These are phyloP conservation scores for Miscanthus lutarioriparius DNA, from an alignment of 176 grass and related monocot genomes.

Conservation along the genomic window DNA sequence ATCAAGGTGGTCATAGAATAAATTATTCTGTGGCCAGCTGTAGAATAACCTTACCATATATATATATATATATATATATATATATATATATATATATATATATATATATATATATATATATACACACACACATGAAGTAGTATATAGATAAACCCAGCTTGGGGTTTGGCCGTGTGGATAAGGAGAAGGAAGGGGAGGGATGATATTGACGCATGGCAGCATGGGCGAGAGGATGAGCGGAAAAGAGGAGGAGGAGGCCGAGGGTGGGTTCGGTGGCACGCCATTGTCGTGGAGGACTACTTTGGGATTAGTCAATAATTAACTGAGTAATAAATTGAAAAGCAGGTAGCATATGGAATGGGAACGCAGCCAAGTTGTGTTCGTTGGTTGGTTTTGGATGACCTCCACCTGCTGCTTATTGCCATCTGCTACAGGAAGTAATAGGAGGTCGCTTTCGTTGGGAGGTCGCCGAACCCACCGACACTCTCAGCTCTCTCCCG, in stretches of 20 bases:
- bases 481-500: neutral
- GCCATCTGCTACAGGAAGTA: neutral
- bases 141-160: too few relatives aligned
- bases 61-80: too few relatives aligned
- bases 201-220: neutral
- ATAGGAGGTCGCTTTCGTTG: constrained; percentile 4
- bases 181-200: neutral
- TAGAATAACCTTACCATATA: too few relatives aligned
- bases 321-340: neutral
- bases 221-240: neutral
- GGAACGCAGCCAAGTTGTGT: neutral
- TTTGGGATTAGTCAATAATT: constrained; percentile 10
- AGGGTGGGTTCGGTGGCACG: constrained; percentile 32
- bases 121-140: too few relatives aligned
- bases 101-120: too few relatives aligned
- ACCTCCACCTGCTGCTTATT: constrained; percentile 14
- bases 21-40: too few relatives aligned
- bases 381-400: too few relatives aligned
- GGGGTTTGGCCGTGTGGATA: constrained; percentile 50
- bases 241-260: too few relatives aligned
- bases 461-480: neutral
- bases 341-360: neutral
- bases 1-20: too few relatives aligned
- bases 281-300: constrained; percentile 20
- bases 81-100: too few relatives aligned